These are phyloP conservation scores for Cercospora sp. DNA, from an alignment of 2,329 filamentous ascomycete genomes.

Conservation along the genomic window DNA sequence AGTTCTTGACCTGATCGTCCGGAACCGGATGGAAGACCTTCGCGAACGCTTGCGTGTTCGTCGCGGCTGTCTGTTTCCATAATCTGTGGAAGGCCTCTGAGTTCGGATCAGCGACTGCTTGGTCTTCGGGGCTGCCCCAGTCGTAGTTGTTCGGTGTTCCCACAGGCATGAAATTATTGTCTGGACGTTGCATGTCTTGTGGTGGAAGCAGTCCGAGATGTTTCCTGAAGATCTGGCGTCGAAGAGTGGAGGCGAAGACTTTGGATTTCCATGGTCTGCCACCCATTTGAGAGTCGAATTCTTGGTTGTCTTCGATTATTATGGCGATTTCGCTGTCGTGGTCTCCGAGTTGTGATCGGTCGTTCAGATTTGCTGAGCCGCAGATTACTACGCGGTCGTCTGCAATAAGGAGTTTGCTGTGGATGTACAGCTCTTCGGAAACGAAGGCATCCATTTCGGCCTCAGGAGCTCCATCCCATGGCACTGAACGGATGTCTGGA, in stretches of 20 bases:
- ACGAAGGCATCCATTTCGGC: slow-evolving; percentile 63
- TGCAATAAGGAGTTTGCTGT: slow-evolving; percentile 73
- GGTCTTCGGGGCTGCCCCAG: slow-evolving; percentile 49
- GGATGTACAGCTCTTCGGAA: slow-evolving; percentile 63
- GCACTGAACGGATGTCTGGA: slow-evolving; percentile 64
- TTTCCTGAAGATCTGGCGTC: slow-evolving; percentile 85
- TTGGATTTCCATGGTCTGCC: slow-evolving; percentile 70
- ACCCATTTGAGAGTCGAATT: slow-evolving; percentile 71
- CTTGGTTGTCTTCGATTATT: slow-evolving; percentile 74
- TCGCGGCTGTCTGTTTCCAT: slow-evolving; percentile 71
- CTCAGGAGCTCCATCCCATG: slow-evolving; percentile 57
- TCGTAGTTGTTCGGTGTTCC: slow-evolving; percentile 57
- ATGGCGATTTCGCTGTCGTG: slow-evolving; percentile 92
- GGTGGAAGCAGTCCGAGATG: slow-evolving; percentile 80
- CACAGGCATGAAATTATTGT: slow-evolving; percentile 60
- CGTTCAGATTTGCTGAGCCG: slow-evolving; percentile 71
- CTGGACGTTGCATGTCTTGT: slow-evolving; percentile 64
- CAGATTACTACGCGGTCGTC: slow-evolving; percentile 82
- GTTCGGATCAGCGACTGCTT: slow-evolving; percentile 71
- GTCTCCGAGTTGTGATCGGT: slow-evolving; percentile 73
- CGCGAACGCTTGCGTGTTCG: slow-evolving; percentile 78
- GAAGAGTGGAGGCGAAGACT: slow-evolving; percentile 75
- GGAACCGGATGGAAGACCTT: slow-evolving; percentile 81
- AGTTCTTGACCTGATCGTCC: slow-evolving; percentile 65
- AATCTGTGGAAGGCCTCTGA: slow-evolving; percentile 65